These are phyloP conservation scores for Dentipellis fragilis DNA, from an alignment of 768 basidiomycete genomes.

Conservation along the genomic window DNA sequence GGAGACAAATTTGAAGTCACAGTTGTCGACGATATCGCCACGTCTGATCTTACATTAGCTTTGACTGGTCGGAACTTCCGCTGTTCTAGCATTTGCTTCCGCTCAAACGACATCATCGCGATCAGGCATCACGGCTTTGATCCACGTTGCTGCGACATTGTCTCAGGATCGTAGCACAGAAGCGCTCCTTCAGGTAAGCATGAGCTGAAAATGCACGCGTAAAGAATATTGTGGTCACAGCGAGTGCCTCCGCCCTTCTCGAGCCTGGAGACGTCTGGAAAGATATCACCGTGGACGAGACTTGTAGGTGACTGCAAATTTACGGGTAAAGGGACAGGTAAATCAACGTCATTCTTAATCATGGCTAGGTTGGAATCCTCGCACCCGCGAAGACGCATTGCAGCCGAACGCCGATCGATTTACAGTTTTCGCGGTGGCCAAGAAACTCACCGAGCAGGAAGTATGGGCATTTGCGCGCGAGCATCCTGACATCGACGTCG, in stretches of 20 bases:
- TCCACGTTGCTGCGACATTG: too few species aligned
- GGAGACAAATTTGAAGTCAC: slow-evolving; percentile 12
- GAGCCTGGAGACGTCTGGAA: neutral
- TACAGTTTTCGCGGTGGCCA: neutral
- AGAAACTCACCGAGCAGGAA: neutral
- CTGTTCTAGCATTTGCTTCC: too few species aligned
- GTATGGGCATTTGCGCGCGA: neutral
- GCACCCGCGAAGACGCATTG: neutral
- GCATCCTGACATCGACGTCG: slow-evolving; percentile 2
- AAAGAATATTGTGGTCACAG: slow-evolving; percentile 7
- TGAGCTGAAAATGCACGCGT: neutral
- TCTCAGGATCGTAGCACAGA: too few species aligned
- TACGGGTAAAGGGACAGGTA: slow-evolving; percentile 2
- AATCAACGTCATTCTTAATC: slow-evolving; percentile 6
- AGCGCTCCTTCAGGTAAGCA: too few species aligned
- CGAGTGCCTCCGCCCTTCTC: slow-evolving; percentile 3
- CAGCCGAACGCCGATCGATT: neutral
- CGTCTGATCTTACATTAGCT: slow-evolving; percentile 10
- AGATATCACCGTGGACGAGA: neutral
- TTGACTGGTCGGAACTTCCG: too few species aligned
- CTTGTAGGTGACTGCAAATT: neutral
- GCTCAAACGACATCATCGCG: too few species aligned
- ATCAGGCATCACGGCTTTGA: too few species aligned
- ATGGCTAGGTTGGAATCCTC: neutral
- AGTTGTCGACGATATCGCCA: slow-evolving; percentile 12